phyloP scores from a whole-genome alignment of 352 stramenopile genomes.

The Globisporangium takayamanum region DNA sequence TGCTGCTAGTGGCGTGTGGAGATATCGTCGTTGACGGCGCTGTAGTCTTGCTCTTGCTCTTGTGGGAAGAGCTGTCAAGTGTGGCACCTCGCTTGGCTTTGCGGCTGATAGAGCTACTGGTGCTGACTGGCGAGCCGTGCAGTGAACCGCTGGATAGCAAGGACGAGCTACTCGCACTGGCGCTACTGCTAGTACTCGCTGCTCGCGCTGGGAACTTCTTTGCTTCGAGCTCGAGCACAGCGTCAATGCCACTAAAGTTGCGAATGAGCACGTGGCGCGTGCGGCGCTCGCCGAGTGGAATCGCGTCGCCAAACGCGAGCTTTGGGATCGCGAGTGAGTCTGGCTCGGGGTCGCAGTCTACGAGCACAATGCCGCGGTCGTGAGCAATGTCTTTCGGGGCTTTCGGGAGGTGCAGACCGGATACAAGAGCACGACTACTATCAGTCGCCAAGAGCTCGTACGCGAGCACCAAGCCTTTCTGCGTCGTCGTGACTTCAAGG shows the following conservation, averaged over 20 bases:
- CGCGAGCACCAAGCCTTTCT: conserved; percentile 74
- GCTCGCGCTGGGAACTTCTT: conserved; percentile 37
- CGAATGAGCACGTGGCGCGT: conserved; percentile 47
- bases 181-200: not conserved
- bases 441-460: conserved; percentile 44
- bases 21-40: too few species aligned
- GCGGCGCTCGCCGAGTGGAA: conserved; percentile 51
- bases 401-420: conserved; percentile 14
- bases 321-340: conserved; percentile 39
- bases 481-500: conserved; percentile 51
- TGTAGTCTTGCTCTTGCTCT: not conserved
- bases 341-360: conserved; percentile 42
- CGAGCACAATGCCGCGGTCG: conserved; percentile 29
- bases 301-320: conserved; percentile 53
- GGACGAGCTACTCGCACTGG: too few species aligned
- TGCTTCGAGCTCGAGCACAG: conserved; percentile 46
- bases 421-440: not conserved
- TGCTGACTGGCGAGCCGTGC: not conserved
- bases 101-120: not conserved
- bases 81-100: not conserved
- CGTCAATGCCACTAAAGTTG: conserved; percentile 77
- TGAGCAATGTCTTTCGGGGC: conserved; percentile 33
- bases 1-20: not conserved
- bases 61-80: not conserved
- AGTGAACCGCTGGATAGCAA: too few species aligned